Conservation (phyloP, 2,329 filamentous ascomycete genomes). For the Arthrobotrys megalospora region DNA sequence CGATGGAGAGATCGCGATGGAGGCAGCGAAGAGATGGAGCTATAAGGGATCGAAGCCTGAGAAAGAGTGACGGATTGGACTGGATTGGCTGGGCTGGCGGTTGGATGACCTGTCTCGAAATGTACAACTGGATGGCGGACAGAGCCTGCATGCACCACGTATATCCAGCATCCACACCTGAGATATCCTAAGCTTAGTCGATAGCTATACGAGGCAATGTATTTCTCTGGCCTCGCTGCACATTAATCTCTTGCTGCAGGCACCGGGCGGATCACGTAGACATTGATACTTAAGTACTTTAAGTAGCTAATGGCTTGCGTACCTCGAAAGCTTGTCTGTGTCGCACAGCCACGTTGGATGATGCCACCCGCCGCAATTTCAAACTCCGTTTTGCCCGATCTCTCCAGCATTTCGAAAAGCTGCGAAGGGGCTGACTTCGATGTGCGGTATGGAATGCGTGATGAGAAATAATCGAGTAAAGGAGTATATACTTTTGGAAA, state of each 20-base stretch:
- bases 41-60: slow-evolving; percentile 21
- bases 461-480: slow-evolving; percentile 7
- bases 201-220: background rate
- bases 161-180: slow-evolving; percentile 19
- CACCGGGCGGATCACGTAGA: slow-evolving; percentile 49
- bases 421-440: slow-evolving; percentile 10
- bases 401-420: background rate
- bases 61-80: background rate
- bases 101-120: slow-evolving; percentile 42
- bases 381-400: slow-evolving; percentile 21
- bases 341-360: slow-evolving; percentile 58
- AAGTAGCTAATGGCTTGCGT: slow-evolving; percentile 43
- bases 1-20: slow-evolving; percentile 21
- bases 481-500: background rate
- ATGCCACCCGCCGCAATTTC: slow-evolving; percentile 22
- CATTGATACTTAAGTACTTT: background rate
- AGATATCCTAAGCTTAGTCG: background rate
- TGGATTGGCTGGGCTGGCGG: slow-evolving; percentile 17
- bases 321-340: slow-evolving; percentile 51
- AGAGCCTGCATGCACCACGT: slow-evolving; percentile 26
- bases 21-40: slow-evolving; percentile 18
- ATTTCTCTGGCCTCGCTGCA: slow-evolving; percentile 1
- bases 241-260: slow-evolving; percentile 32
- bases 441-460: background rate
- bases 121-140: slow-evolving; percentile 9